phyloP scores from a whole-genome alignment of 2,329 filamentous ascomycete genomes.

The Fusarium multiceps region DNA sequence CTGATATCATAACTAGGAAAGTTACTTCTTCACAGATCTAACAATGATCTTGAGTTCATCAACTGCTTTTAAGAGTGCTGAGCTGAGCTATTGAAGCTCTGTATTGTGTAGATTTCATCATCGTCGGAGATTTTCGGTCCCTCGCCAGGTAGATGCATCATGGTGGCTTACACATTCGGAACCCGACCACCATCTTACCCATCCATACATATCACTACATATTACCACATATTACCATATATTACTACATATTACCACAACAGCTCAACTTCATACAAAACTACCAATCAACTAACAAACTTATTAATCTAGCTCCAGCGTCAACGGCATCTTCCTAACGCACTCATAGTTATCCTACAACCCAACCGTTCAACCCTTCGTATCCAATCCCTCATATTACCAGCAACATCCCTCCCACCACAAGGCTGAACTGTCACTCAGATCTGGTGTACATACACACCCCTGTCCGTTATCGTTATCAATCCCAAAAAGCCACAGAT shows the following conservation, averaged over 20 bases:
- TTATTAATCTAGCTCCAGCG: background rate
- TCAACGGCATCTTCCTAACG: background rate
- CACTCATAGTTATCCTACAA: background rate
- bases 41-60: background rate
- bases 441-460: conserved; percentile 8
- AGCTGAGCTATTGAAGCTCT: background rate
- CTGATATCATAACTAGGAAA: background rate
- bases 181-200: conserved; percentile 23
- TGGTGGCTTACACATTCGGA: conserved; percentile 25
- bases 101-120: background rate
- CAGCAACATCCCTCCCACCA: conserved; percentile 3
- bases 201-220: background rate
- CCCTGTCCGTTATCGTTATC: conserved; percentile 12
- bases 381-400: background rate
- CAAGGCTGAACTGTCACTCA: conserved; percentile 19
- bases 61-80: background rate
- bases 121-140: background rate
- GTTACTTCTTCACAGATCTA: background rate
- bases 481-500: conserved; percentile 34
- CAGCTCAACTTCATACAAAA: background rate
- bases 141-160: background rate
- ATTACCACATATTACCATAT: too few relatives aligned
- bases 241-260: background rate
- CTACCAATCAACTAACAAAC: background rate
- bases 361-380: background rate